phyloP scores from a whole-genome alignment of 2,329 filamentous ascomycete species.

The Fusarium multiceps region DNA sequence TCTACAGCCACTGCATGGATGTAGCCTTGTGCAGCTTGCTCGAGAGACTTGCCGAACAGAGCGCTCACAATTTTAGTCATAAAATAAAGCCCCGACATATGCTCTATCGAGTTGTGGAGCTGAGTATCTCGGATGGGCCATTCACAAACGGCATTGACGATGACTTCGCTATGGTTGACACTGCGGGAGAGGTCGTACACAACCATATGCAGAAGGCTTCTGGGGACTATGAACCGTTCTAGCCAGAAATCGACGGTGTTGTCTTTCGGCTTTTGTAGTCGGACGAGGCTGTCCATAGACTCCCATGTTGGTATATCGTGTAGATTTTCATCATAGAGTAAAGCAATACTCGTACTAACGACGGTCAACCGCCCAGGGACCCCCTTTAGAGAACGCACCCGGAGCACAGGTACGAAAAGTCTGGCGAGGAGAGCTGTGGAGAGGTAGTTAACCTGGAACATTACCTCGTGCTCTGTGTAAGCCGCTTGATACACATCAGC shows the following conservation, averaged over 20 bases:
- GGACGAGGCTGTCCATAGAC: not conserved
- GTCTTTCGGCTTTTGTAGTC: not conserved
- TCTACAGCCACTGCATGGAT: not conserved
- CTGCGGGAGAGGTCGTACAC: not conserved
- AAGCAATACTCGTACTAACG: not conserved
- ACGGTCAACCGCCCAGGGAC: not conserved
- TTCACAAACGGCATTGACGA: not conserved
- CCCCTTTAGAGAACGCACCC: not conserved
- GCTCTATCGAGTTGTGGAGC: not conserved
- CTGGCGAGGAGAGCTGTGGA: not conserved
- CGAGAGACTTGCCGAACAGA: not conserved
- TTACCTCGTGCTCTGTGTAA: not conserved
- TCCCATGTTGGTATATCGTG: not conserved
- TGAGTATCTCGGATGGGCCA: not conserved
- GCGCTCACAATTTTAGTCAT: not conserved
- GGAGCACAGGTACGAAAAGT: not conserved
- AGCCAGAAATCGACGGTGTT: not conserved
- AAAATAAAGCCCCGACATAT: too few species aligned
- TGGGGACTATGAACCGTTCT: not conserved
- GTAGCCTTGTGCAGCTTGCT: not conserved
- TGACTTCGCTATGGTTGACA: not conserved
- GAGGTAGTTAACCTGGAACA: slow-evolving; percentile 1
- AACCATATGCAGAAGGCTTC: not conserved
- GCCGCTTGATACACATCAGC: not conserved
- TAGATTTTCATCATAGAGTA: fast-evolving